Conservation (phyloP, 257 asterid genomes). For the Rubia yunnanensis region DNA sequence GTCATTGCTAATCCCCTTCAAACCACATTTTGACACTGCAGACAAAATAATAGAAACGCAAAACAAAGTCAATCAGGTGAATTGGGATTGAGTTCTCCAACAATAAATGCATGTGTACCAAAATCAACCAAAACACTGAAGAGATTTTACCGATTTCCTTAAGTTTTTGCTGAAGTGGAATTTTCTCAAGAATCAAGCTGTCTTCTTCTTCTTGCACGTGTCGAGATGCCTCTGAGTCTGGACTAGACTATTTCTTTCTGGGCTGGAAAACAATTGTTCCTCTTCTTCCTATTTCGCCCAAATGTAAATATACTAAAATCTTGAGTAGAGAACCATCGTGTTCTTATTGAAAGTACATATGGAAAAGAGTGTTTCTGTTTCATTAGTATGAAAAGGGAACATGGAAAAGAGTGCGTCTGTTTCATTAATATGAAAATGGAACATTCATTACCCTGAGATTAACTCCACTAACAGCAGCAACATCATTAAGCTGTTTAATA, state of each 20-base stretch:
- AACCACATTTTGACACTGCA: conserved; percentile 77
- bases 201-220: conserved; percentile 98
- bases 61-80: background rate
- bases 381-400: background rate
- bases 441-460: conserved; percentile 62
- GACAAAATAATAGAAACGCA: conserved; percentile 15
- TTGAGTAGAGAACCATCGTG: background rate
- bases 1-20: conserved; percentile 65
- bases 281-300: conserved; percentile 76
- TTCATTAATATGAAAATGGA: conserved; percentile 2
- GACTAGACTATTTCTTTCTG: conserved; percentile 77
- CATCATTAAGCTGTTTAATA: conserved; percentile 96
- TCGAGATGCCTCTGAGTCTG: conserved; percentile 88
- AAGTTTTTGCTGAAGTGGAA: conserved; percentile 84
- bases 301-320: conserved; percentile 4
- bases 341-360: background rate
- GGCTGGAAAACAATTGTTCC: conserved; percentile 74
- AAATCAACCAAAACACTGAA: conserved; percentile 16
- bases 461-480: conserved; percentile 94
- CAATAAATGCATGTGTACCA: conserved; percentile 8
- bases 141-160: conserved; percentile 54
- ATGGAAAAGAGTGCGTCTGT: background rate
- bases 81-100: conserved; percentile 7
- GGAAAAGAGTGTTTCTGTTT: background rate
- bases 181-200: conserved; percentile 56